Base-by-base conservation (phyloP, 805 yeast species). In the Wickerhamomyces subpelliculosus region DNA sequence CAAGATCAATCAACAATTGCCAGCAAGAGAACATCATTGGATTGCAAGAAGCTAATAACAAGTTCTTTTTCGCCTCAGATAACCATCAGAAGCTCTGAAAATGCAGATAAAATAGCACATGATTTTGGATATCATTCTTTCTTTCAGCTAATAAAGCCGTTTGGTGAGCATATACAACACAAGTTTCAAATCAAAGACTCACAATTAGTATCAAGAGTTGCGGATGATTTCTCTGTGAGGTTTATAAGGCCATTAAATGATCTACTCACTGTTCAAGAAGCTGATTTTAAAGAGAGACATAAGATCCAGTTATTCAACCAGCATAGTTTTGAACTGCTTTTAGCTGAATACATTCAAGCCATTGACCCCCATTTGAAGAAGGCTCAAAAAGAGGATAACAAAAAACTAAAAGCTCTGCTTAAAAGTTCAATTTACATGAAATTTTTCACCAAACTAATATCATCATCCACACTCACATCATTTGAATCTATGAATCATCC, bases 401-500 rank as follows among this genome's bases (percentile, higher is more conserved):
- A 57, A 12, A 47, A 49, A 4, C 62, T 65, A 2, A 41, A 51
- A 4, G 50, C 48, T 12, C 38, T 57, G 1, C 49, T 73, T 29
- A 67, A 65, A 36, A 66, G 66, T 38, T 66, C 75, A 4, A 60
- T 80, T 9, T 85, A 80, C 53, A 61, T 75, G 43, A 73, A 71
- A 36, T 68, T 78, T 45, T 68, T 83, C 46, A 68, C 78, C 23
- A 72, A 76, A 45, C 52, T 83, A 30, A 63, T 83, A 8, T 70
- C 86, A 4, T 68, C 82, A 11, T 70, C 75, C 12, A 69, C 70
- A 8, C 60, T 84, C 8, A 76, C 85, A 2, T 79, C 90, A 2
- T 86, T 84, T 54, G 97, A 90, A 57, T 80, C 87, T 5, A 79
- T 88, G 57, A 80, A 84, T 47, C 96, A 89, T 54, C 97, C 97